phyloP scores from a whole-genome alignment of 2,329 filamentous ascomycete genomes.

The Calonectria crousiana region DNA sequence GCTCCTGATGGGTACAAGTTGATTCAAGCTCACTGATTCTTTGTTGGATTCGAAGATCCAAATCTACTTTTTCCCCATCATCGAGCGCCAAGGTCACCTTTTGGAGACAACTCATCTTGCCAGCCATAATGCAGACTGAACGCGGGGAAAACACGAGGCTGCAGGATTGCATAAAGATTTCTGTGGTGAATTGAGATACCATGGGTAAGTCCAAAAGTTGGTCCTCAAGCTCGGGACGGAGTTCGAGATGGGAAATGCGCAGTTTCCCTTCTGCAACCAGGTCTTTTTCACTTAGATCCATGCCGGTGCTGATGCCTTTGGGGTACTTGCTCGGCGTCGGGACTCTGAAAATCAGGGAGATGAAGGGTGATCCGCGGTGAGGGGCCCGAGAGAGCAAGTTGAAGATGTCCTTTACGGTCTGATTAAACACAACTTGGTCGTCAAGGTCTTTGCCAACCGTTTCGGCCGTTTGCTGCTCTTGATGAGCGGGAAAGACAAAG shows the following conservation, averaged over 20 bases:
- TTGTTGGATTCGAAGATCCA: background rate
- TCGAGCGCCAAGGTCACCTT: background rate
- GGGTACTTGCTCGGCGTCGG: background rate
- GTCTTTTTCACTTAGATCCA: background rate
- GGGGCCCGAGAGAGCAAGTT: background rate
- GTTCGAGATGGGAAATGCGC: background rate
- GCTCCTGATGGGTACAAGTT: background rate
- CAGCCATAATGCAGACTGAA: slow-evolving; percentile 1
- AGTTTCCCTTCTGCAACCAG: background rate
- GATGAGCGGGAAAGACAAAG: background rate
- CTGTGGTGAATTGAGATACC: background rate
- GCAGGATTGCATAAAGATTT: background rate
- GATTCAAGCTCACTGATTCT: background rate
- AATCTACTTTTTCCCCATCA: background rate
- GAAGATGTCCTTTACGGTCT: background rate
- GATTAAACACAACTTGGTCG: background rate
- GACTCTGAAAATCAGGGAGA: background rate
- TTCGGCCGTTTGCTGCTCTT: background rate
- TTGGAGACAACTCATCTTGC: slow-evolving; percentile 15
- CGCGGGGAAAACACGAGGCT: background rate
- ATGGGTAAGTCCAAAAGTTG: slow-evolving; percentile 12
- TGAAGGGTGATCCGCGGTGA: background rate
- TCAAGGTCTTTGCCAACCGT: background rate
- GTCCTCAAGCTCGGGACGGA: background rate
- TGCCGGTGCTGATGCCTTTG: background rate